These are phyloP conservation scores for Arabidopsis suecica DNA, from an alignment of 345 rosid genomes.

Conservation along the genomic window DNA sequence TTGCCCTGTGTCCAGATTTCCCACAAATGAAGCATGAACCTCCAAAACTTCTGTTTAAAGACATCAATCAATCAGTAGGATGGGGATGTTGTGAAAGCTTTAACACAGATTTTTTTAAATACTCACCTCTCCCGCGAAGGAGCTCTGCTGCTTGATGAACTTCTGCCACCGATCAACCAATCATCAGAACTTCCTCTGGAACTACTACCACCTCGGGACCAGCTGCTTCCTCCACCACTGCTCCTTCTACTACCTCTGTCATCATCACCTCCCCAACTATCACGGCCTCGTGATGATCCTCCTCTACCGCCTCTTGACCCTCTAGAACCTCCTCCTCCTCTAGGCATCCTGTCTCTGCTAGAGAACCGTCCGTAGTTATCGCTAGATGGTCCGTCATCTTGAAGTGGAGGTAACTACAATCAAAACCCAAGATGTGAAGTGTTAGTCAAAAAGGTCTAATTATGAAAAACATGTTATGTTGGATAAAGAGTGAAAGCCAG, in stretches of 20 bases:
- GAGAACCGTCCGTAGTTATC: conserved; percentile 88
- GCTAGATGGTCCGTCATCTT: conserved; percentile 88
- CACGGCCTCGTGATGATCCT: conserved; percentile 60
- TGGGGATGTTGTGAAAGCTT: not conserved
- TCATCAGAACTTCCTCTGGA: conserved; percentile 67
- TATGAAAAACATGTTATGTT: not conserved
- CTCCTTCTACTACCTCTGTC: conserved; percentile 62
- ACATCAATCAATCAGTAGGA: not conserved
- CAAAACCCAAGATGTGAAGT: not conserved
- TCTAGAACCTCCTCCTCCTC: conserved; percentile 64
- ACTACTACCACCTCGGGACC: conserved; percentile 52
- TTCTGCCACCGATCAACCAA: conserved; percentile 74
- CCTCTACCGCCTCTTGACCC: conserved; percentile 56
- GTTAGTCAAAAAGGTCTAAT: not conserved
- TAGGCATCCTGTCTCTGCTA: conserved; percentile 65
- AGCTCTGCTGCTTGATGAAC: conserved; percentile 61
- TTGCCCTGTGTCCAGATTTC: conserved; percentile 78
- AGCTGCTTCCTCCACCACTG: conserved; percentile 53
- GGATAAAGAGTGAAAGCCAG: conserved; percentile 12
- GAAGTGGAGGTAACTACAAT: conserved; percentile 82
- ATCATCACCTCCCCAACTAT: conserved; percentile 67
- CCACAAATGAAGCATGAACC: conserved; percentile 89
- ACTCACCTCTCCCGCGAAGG: conserved; percentile 65
- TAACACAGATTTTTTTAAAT: not conserved
- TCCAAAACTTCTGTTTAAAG: conserved; percentile 62